Evolutionary conservation across 2,329 filamentous ascomycete species (phyloP), one percentile per base, ranked within the genome.

Genomic region (Talaromyces rugulosus): DNA sequence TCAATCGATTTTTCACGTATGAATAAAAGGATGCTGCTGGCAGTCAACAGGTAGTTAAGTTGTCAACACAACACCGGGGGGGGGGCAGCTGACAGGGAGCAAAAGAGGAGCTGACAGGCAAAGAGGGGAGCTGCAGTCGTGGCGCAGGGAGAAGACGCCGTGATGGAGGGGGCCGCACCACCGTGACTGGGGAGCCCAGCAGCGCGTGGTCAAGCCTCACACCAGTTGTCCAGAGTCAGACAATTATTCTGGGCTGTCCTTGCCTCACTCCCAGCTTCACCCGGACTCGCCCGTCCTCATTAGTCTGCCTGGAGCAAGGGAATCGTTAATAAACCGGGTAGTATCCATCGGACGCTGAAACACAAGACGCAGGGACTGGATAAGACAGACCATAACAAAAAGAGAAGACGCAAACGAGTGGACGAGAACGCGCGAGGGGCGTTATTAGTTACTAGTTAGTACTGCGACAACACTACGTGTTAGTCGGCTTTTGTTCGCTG

Each of bases 101-200:
- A 23, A 23, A 23, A 23, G 23, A 23, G 23, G 23, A 23, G 23
- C 23, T 23, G 23, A 23, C 23, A 23, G 23, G 23, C 23, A 47
- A 47, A 47, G 44, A 47, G 40, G 56, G 33, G 40, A 28, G 23
- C 16, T 5, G 11, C 23, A 44, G 55, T 27, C 56, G 56, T 58
- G 54, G 54, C 54, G 54, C 54, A 40, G 53, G 53, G 53, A 56
- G 34, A 16, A 2, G 18, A 34, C 53, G 31, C 53, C 44, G 23
- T 56, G 54, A 56, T 56, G 54, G 54, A 56, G 54, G 54, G 54
- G 54, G 34, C 54, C n/a, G 54, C 12, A 18, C 31, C 40, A 56
- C 31, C 31, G 54, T 34, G 31, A 42, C 54, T 56, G 31, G 54
- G n/a, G 12, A 36, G 54, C 16, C 12, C n/a, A 23, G 30, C 54